Evolutionary conservation across 2,329 filamentous ascomycete species (phyloP).

Genomic region (Furcasterigmium furcatum): DNA sequence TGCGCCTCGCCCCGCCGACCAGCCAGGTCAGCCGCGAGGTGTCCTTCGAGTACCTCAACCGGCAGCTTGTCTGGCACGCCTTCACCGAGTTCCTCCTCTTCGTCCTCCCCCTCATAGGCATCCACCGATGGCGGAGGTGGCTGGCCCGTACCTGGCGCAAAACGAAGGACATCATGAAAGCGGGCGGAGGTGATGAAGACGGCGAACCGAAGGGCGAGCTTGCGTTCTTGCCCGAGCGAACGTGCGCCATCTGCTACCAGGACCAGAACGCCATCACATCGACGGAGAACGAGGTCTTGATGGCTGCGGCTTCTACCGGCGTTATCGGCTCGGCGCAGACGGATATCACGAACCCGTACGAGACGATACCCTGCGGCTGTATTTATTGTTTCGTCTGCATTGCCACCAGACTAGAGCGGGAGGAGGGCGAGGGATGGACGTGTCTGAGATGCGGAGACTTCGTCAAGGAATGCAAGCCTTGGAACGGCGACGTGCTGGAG

Average conservation of each 20-base stretch:
- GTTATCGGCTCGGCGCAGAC: conserved; percentile 86
- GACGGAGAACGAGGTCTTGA: conserved; percentile 73
- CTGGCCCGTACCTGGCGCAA: conserved; percentile 83
- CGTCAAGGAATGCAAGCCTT: conserved; percentile 83
- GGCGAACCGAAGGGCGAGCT: conserved; percentile 67
- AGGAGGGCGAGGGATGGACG: conserved; percentile 91
- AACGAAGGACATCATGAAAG: conserved; percentile 62
- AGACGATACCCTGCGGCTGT: conserved; percentile 83
- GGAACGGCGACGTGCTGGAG: conserved; percentile 84
- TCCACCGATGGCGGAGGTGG: conserved; percentile 89
- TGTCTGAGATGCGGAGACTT: conserved; percentile 85
- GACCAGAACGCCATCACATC: conserved; percentile 76
- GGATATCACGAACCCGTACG: conserved; percentile 95
- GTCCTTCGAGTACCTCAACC: conserved; percentile 95
- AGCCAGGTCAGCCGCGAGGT: conserved; percentile 87
- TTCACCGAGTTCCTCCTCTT: conserved; percentile 99
- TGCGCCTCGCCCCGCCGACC: conserved; percentile 81
- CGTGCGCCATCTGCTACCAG: conserved; percentile 95
- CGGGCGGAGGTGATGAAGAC: conserved; percentile 37
- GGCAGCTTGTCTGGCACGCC: conserved; percentile 98
- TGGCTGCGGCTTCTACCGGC: conserved; percentile 67
- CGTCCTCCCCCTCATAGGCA: conserved; percentile 91
- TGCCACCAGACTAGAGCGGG: conserved; percentile 83
- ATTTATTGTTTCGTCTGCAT: conserved; percentile 96
- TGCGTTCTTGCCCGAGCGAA: conserved; percentile 84